Evolutionary conservation across 495 filamentous ascomycete species (phyloP).

Genomic region (Penicillium longicatenatum): DNA sequence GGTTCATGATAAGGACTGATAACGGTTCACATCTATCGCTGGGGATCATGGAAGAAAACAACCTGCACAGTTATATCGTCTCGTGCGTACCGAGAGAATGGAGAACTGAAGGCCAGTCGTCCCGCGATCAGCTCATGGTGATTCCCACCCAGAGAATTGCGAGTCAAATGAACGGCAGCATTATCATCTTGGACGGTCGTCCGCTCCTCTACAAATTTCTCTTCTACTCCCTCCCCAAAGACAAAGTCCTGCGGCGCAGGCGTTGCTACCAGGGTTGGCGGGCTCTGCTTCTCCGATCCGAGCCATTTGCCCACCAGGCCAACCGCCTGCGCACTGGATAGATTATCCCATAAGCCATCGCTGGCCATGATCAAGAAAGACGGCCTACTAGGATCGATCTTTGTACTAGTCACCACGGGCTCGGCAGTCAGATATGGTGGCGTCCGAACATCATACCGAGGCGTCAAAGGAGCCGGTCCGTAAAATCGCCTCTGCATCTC

Average conservation of each 20-base stretch:
- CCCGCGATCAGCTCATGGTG: conserved; percentile 58
- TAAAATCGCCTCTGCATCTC: conserved; percentile 47
- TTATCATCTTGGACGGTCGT: conserved; percentile 60
- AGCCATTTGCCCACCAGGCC: conserved; percentile 58
- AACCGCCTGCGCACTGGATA: conserved; percentile 62
- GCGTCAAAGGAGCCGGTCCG: conserved; percentile 42
- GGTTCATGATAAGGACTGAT: neutral
- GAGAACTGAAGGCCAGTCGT: conserved; percentile 48
- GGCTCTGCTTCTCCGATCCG: conserved; percentile 29
- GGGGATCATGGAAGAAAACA: conserved; percentile 52
- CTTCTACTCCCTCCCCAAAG: conserved; percentile 20
- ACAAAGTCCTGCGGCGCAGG: conserved; percentile 32
- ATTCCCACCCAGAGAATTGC: conserved; percentile 63
- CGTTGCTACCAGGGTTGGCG: conserved; percentile 12
- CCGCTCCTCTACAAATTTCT: conserved; percentile 37
- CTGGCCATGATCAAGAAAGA: conserved; percentile 66
- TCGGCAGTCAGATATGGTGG: conserved; percentile 69
- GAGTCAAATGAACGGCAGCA: conserved; percentile 60
- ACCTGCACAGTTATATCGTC: conserved; percentile 69
- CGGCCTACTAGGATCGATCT: conserved; percentile 44
- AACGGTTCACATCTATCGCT: neutral
- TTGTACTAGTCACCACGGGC: conserved; percentile 60
- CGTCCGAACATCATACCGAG: conserved; percentile 41
- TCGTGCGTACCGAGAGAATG: conserved; percentile 48
- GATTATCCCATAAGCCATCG: conserved; percentile 66